Conservation (phyloP, 805 yeast species). For the Clavispora carvajalis region DNA sequence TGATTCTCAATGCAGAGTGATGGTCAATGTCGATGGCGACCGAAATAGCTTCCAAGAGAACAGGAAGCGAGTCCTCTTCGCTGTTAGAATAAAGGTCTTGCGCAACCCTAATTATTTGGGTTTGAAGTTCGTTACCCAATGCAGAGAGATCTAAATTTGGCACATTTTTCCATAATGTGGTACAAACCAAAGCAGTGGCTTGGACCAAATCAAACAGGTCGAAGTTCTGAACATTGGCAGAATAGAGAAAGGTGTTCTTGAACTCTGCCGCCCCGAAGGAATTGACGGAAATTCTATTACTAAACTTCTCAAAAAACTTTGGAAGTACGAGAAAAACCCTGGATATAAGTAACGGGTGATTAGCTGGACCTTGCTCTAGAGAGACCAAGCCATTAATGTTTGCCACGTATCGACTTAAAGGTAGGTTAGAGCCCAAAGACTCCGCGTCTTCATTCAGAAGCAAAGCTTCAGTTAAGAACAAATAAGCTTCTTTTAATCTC, state of each 20-base stretch:
- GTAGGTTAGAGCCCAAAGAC: conserved; percentile 11
- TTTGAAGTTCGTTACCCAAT: conserved; percentile 24
- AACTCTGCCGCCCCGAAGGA: conserved; percentile 27
- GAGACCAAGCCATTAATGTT: conserved; percentile 3
- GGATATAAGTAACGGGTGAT: conserved; percentile 37
- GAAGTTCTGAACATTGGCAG: neutral
- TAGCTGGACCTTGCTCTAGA: neutral
- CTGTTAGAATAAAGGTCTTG: conserved; percentile 50
- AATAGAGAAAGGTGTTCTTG: conserved; percentile 5
- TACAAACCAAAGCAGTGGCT: conserved; percentile 43
- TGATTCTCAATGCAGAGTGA: conserved; percentile 17
- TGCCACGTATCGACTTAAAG: conserved; percentile 9
- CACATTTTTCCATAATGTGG: conserved; percentile 42
- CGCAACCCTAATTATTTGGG: conserved; percentile 35
- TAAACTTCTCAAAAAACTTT: conserved; percentile 50
- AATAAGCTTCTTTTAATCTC: conserved; percentile 35
- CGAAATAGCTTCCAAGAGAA: conserved; percentile 65
- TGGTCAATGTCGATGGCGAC: conserved; percentile 43
- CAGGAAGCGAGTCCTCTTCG: conserved; percentile 75
- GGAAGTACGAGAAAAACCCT: conserved; percentile 53
- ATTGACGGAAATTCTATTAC: conserved; percentile 25
- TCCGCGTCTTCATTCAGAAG: conserved; percentile 37
- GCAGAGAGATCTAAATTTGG: conserved; percentile 4
- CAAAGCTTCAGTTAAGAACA: conserved; percentile 37
- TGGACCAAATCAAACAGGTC: conserved; percentile 15